Conservation (phyloP, 2,329 filamentous ascomycete genomes). For the Aaosphaeria arxii region DNA sequence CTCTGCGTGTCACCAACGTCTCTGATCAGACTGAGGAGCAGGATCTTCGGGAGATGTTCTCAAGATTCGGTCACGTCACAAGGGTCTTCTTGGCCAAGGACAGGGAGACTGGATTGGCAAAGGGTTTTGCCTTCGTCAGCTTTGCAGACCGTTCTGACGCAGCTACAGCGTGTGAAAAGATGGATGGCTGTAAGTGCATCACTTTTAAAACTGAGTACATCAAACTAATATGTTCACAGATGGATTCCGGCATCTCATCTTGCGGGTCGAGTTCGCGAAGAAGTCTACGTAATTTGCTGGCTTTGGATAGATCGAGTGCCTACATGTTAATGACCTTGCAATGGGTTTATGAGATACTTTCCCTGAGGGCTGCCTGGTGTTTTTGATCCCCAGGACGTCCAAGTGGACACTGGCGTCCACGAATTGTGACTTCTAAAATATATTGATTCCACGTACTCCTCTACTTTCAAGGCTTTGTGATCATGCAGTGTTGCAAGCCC, state of each 20-base stretch:
- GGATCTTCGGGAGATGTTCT: constrained; percentile 96
- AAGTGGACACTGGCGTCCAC: no score
- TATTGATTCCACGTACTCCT: neutral
- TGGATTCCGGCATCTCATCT: constrained; percentile 82
- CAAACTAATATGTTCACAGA: constrained; percentile 26
- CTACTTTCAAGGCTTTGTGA: neutral
- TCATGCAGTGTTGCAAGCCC: no score
- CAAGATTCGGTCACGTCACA: constrained; percentile 93
- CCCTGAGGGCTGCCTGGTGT: no score
- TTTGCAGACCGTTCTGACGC: constrained; percentile 89
- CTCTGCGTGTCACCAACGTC: constrained; percentile 95
- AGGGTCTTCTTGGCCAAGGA: constrained; percentile 98
- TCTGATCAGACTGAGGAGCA: constrained; percentile 96
- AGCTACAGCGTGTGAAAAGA: constrained; percentile 89
- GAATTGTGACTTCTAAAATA: no score
- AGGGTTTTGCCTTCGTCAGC: constrained; percentile 99
- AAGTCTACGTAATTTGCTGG: constrained; percentile 35
- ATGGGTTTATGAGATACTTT: no score
- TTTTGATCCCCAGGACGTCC: no score
- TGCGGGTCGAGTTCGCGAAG: constrained; percentile 86
- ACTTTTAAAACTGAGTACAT: neutral
- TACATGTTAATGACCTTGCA: no score
- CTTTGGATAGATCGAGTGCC: no score
- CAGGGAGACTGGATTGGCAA: constrained; percentile 90
- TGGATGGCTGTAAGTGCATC: constrained; percentile 78